A percentile compares a stretch with the other conserved stretches of the same genome.
phyloP scores from a whole-genome alignment of 2,329 filamentous ascomycete species.

The Geoglossum cookeanum region DNA sequence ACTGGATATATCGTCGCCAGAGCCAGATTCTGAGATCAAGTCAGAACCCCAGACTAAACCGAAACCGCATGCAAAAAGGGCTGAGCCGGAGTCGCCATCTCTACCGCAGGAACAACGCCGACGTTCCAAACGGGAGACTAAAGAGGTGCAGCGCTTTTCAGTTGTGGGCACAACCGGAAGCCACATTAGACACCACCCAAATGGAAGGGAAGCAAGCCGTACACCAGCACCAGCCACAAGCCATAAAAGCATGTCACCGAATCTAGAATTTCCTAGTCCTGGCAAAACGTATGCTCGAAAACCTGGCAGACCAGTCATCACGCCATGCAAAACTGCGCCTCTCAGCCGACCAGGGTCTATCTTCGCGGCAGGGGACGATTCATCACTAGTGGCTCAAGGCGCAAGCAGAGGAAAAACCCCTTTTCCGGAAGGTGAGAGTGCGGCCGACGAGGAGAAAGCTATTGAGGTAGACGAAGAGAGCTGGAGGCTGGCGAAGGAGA shows the following conservation, averaged over 20 bases:
- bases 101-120: neutral
- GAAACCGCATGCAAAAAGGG: conserved; percentile 2
- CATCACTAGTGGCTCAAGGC: neutral
- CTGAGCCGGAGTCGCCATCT: neutral
- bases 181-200: conserved; percentile 16
- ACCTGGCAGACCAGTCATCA: neutral
- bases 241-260: neutral
- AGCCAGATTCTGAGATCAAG: neutral
- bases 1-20: neutral
- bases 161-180: neutral
- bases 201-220: conserved; percentile 14
- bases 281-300: neutral
- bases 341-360: neutral
- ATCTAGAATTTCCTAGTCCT: neutral
- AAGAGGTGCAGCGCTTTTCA: conserved; percentile 3
- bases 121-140: conserved; percentile 3
- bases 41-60: neutral
- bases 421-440: neutral
- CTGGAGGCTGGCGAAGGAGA: conserved; percentile 15
- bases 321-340: neutral
- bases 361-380: neutral
- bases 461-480: conserved; percentile 14
- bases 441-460: neutral
- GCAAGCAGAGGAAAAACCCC: neutral
- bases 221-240: conserved; percentile 12